Conservation (phyloP, 148 eudicot species). For the Spergularia marina region DNA sequence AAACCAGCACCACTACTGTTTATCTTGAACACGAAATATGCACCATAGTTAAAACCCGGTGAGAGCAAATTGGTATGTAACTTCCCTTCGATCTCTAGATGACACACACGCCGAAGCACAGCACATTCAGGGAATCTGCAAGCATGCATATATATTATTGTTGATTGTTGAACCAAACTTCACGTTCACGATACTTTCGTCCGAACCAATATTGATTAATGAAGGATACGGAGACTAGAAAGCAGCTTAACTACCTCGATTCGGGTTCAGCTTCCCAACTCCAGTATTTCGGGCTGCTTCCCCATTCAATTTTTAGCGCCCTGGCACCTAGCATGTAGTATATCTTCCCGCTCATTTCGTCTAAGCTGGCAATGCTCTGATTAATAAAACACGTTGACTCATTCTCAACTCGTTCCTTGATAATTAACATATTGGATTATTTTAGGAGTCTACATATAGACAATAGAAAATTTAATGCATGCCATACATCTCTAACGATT, state of each 20-base stretch:
- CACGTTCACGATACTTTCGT: neutral
- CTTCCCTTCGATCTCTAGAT: slow-evolving; percentile 35
- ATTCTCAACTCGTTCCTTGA: no score
- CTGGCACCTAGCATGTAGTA: slow-evolving; percentile 33
- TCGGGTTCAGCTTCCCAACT: slow-evolving; percentile 23
- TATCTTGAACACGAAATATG: slow-evolving; percentile 37
- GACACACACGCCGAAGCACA: slow-evolving; percentile 32
- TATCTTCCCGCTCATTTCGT: slow-evolving; percentile 30
- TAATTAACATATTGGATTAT: no score
- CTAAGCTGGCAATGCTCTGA: slow-evolving; percentile 31
- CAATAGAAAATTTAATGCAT: no score
- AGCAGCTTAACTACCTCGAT: neutral
- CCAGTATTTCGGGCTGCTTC: neutral
- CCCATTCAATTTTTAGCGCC: slow-evolving; percentile 15
- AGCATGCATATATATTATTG: neutral
- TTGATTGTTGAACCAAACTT: no score
- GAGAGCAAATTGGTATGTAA: slow-evolving; percentile 30
- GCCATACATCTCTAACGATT: no score
- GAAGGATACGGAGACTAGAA: no score
- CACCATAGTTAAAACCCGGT: slow-evolving; percentile 25
- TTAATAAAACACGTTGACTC: no score
- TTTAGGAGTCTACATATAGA: no score
- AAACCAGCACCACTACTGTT: slow-evolving; percentile 15
- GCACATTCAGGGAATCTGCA: slow-evolving; percentile 38
- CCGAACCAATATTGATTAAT: no score